Base-by-base conservation (phyloP, 2,329 filamentous ascomycete genomes). In the Proliferodiscus dingleyae region DNA sequence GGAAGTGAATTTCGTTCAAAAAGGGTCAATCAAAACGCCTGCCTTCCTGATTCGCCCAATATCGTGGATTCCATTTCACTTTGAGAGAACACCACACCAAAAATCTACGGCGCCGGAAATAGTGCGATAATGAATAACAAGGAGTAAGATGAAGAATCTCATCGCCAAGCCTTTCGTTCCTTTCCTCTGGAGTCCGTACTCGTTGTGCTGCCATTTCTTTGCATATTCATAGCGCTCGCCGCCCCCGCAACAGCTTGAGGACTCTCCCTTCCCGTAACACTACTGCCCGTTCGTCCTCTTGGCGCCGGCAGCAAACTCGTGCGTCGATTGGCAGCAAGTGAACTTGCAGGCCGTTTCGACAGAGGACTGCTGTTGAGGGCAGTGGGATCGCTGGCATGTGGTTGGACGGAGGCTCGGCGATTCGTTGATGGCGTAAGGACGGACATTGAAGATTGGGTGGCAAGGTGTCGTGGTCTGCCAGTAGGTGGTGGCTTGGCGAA, bases 371-470 rank as follows among this genome's bases (percentile, higher is more conserved):
- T 11, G 61, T 18, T 18, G 13, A 58, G 8, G 53, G 50, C 23
- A 60, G 64, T 46, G 45, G 61, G 49, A 48, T 66, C 58, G 49
- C 69, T 13, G 68, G 66, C 2, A 11, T 48, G 47, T n/a, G 75
- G 73, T 44, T 80, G 76, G 21, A 80, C 60, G 1, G 78, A 81
- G 5, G 72, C 68, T 23, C 78, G 72, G 16, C 78, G 71, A 43
- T 67, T 72, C 32, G 65, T 64, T 23, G 37, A 36, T 6, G 47
- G 47, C 2, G 52, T 44, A n/a, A 70, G 58, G 0, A 66, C 61
- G 10, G 69, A 68, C 46, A 68, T 66, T 8, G 78, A 75, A 2
- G 64, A 60, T 43, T 77, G 60, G 5, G 64, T 61, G 10, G 43
- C 47, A 15, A 62, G 55, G 15, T 47, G 41, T 19, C 55, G 56